Percentiles rank a stretch among this genome's conserved stretches.
These are phyloP conservation scores for Entomophthora muscae DNA, from an alignment of 371 early-diverging fungal genomes.

Conservation along the genomic window DNA sequence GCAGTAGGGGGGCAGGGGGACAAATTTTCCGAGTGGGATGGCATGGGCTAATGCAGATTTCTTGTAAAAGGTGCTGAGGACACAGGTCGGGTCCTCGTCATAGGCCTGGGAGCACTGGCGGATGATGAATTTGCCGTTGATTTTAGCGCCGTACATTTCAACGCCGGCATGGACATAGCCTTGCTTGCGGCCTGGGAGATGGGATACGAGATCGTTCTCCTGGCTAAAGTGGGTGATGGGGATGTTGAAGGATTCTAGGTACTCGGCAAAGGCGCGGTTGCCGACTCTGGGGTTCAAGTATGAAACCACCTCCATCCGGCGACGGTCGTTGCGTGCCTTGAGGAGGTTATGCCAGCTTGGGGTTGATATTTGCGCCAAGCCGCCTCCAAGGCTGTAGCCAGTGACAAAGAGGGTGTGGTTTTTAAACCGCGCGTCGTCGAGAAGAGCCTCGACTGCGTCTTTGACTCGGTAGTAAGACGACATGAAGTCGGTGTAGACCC, in stretches of 20 bases:
- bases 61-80: neutral
- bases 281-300: neutral
- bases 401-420: neutral
- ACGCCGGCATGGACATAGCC: no score
- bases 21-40: neutral
- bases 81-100: slow-evolving; percentile 7
- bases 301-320: neutral
- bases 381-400: slow-evolving; percentile 3
- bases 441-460: neutral
- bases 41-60: neutral
- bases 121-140: no score
- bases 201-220: neutral
- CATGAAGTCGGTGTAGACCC: neutral
- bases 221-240: no score
- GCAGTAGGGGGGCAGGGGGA: slow-evolving; percentile 1
- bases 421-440: neutral
- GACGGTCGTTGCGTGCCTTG: neutral
- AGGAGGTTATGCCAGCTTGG: no score
- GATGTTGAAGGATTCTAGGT: neutral
- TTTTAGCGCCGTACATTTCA: neutral
- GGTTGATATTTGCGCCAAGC: neutral
- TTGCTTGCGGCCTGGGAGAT: no score
- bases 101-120: neutral
- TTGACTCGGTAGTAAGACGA: neutral
- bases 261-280: neutral